Percentiles rank a stretch among this genome's conserved stretches.
These are phyloP conservation scores for Phyllostachys edulis DNA, from an alignment of 176 grass and related monocot species.

Conservation along the genomic window DNA sequence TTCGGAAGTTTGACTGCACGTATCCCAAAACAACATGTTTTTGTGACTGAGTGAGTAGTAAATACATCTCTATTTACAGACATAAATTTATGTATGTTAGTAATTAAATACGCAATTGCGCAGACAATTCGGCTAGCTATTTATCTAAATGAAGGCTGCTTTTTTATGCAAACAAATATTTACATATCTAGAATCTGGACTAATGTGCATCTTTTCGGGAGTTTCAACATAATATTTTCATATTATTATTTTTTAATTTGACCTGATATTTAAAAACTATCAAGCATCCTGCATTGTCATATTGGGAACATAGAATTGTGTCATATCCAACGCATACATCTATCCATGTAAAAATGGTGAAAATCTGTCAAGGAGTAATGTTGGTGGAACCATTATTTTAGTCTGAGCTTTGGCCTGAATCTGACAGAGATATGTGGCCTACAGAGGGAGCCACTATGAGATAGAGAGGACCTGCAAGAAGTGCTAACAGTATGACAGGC, in stretches of 20 bases:
- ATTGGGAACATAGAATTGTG: neutral
- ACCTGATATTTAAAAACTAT: neutral
- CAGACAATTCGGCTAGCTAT: neutral
- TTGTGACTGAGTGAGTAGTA: neutral
- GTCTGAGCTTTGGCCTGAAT: neutral
- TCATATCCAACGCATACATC: neutral
- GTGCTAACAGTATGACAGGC: neutral
- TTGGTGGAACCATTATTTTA: slow-evolving; percentile 6
- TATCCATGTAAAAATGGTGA: slow-evolving; percentile 2
- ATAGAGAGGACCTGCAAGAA: neutral
- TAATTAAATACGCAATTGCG: neutral
- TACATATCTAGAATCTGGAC: slow-evolving; percentile 10
- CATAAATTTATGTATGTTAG: neutral
- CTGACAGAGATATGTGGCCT: neutral
- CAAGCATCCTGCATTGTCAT: neutral
- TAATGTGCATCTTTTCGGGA: neutral
- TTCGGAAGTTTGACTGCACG: no score
- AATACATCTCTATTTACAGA: neutral
- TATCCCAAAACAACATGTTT: no score
- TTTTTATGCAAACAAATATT: neutral
- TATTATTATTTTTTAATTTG: neutral
- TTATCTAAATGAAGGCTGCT: neutral
- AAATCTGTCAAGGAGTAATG: neutral
- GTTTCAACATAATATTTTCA: neutral
- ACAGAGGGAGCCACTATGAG: neutral